Evolutionary conservation across 2,329 filamentous ascomycete species (phyloP).

Genomic region (Blastomyces parvus): DNA sequence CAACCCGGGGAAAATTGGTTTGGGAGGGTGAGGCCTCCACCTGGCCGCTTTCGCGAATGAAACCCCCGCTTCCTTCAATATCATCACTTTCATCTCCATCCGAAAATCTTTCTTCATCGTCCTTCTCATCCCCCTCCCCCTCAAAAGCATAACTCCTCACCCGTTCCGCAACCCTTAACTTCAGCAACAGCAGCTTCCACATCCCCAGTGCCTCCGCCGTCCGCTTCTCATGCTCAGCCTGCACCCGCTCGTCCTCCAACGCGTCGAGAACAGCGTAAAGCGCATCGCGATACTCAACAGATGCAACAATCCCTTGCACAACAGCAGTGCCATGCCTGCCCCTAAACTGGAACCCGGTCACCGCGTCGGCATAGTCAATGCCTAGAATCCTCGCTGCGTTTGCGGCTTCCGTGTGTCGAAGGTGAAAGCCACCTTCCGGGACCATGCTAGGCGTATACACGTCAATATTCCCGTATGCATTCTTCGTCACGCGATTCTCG

Average conservation of each 20-base stretch:
- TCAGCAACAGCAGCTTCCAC: slow-evolving; percentile 53
- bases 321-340: slow-evolving; percentile 80
- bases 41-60: slow-evolving; percentile 26
- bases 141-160: slow-evolving; percentile 50
- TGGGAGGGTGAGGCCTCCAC: neutral
- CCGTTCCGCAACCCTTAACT: slow-evolving; percentile 60
- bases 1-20: slow-evolving; percentile 12
- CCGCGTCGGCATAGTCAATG: slow-evolving; percentile 78
- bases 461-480: slow-evolving; percentile 54
- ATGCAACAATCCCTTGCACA: slow-evolving; percentile 66
- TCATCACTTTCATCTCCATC: slow-evolving; percentile 26
- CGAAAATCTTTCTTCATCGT: slow-evolving; percentile 26
- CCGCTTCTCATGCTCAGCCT: slow-evolving; percentile 50
- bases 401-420: slow-evolving; percentile 50
- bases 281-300: slow-evolving; percentile 60
- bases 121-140: slow-evolving; percentile 28
- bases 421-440: slow-evolving; percentile 49
- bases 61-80: slow-evolving; percentile 27
- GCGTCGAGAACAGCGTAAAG: slow-evolving; percentile 59
- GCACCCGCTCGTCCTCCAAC: slow-evolving; percentile 55
- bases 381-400: slow-evolving; percentile 65
- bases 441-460: slow-evolving; percentile 57
- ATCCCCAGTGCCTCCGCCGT: slow-evolving; percentile 43
- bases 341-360: slow-evolving; percentile 82
- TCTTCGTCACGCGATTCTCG: slow-evolving; percentile 57